Evolutionary conservation across 2,329 filamentous ascomycete genomes (phyloP).

Genomic region (Colletotrichum godetiae): DNA sequence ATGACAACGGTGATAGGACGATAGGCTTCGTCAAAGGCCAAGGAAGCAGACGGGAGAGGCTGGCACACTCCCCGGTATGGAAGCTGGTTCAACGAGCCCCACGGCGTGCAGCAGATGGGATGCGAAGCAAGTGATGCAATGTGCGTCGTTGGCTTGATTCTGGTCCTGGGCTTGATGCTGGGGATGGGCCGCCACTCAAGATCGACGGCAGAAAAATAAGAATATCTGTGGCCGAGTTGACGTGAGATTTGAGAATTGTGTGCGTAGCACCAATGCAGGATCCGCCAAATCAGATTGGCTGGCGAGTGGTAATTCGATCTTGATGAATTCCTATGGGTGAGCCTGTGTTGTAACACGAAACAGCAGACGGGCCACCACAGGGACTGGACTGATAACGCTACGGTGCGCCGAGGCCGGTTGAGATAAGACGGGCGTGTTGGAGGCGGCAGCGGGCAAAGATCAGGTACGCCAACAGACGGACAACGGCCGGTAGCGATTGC

Average conservation of each 20-base stretch:
- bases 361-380: conserved; percentile 3
- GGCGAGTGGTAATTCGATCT: conserved; percentile 12
- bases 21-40: conserved; percentile 22
- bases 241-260: conserved; percentile 11
- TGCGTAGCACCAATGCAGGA: conserved; percentile 29
- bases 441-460: not conserved
- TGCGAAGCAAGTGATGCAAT: conserved; percentile 33
- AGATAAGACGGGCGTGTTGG: conserved; percentile 18
- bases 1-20: conserved; percentile 29
- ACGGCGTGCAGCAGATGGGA: conserved; percentile 24
- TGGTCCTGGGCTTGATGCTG: not conserved
- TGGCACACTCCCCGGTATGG: conserved; percentile 23
- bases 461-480: conserved; percentile 7
- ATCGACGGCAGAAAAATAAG: not conserved
- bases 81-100: conserved; percentile 24
- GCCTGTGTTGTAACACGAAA: conserved; percentile 19
- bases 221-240: conserved; percentile 11
- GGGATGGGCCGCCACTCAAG: conserved; percentile 23
- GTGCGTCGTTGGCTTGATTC: conserved; percentile 18
- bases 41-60: conserved; percentile 1
- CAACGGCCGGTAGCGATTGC: conserved; percentile 21
- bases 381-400: conserved; percentile 22
- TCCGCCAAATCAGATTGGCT: conserved; percentile 20
- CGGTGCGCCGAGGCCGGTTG: conserved; percentile 19
- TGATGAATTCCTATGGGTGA: conserved; percentile 12